phyloP scores from a whole-genome alignment of 1,284 basidiomycete genomes.

The Boletus sp. region DNA sequence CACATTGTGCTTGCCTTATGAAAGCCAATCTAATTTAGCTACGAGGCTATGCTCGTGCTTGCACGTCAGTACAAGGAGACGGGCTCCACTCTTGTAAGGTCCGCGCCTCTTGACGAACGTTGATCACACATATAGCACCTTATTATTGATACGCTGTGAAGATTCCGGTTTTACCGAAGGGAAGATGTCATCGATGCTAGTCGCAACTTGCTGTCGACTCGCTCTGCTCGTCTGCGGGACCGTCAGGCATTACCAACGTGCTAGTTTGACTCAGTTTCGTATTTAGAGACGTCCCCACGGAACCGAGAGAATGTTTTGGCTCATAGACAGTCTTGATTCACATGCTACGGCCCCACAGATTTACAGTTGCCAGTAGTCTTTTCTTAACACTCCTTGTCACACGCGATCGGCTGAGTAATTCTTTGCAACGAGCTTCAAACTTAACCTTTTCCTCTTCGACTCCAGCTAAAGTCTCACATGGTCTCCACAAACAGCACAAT shows the following conservation, averaged over 20 bases:
- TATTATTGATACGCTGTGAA: background rate
- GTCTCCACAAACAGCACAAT: background rate
- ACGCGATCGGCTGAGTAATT: background rate
- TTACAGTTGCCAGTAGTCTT: background rate
- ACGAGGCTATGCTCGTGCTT: background rate
- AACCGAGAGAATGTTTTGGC: background rate
- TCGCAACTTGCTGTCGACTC: background rate
- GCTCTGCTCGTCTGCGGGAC: background rate
- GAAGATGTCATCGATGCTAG: background rate
- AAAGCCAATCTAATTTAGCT: background rate
- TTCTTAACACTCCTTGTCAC: background rate
- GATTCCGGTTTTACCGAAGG: background rate
- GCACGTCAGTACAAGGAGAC: background rate
- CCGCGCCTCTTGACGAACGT: background rate
- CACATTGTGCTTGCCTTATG: background rate
- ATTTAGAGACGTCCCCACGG: background rate
- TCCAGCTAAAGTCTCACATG: background rate
- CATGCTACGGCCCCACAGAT: background rate
- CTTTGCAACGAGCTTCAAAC: background rate
- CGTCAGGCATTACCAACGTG: background rate
- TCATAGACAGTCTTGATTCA: background rate
- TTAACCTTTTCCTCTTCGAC: background rate
- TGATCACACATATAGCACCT: background rate
- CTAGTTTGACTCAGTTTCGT: background rate
- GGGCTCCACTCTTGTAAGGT: background rate